Conservation (phyloP, 768 basidiomycete species). For the Butyriboletus loyo region DNA sequence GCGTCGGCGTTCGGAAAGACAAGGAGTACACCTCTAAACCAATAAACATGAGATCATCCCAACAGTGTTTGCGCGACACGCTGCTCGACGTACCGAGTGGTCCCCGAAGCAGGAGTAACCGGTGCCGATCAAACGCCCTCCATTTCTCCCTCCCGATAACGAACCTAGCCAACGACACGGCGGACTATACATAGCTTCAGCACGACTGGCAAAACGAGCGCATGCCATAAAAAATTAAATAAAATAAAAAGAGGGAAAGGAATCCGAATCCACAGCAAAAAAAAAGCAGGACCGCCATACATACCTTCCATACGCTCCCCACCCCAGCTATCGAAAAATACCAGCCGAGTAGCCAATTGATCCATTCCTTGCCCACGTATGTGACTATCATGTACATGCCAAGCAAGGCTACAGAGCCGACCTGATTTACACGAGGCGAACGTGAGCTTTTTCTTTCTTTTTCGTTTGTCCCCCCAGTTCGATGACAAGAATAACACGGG, state of each 20-base stretch:
- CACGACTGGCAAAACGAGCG: neutral
- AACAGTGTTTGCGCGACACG: neutral
- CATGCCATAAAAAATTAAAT: neutral
- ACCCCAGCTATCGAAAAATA: conserved; percentile 68
- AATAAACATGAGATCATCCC: conserved; percentile 7
- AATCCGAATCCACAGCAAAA: neutral
- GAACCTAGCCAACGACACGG: conserved; percentile 48
- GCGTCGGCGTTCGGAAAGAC: conserved; percentile 56
- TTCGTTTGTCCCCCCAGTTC: no score
- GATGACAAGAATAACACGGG: neutral
- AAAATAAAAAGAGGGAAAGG: no score
- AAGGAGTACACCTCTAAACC: conserved; percentile 35
- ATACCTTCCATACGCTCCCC: conserved; percentile 65
- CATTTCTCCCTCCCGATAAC: conserved; percentile 51
- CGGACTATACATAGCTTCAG: conserved; percentile 36
- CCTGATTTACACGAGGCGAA: conserved; percentile 32
- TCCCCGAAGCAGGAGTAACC: conserved; percentile 45
- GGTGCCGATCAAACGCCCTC: conserved; percentile 52
- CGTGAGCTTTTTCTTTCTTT: neutral
- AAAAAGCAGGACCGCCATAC: conserved; percentile 1
- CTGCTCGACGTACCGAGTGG: conserved; percentile 38
- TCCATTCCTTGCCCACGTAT: conserved; percentile 76
- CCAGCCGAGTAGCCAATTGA: conserved; percentile 77
- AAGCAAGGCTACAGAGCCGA: conserved; percentile 68
- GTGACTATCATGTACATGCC: conserved; percentile 69